Base-by-base conservation (phyloP, 2,329 filamentous ascomycete species). In the Incumbomyces delicatus region DNA sequence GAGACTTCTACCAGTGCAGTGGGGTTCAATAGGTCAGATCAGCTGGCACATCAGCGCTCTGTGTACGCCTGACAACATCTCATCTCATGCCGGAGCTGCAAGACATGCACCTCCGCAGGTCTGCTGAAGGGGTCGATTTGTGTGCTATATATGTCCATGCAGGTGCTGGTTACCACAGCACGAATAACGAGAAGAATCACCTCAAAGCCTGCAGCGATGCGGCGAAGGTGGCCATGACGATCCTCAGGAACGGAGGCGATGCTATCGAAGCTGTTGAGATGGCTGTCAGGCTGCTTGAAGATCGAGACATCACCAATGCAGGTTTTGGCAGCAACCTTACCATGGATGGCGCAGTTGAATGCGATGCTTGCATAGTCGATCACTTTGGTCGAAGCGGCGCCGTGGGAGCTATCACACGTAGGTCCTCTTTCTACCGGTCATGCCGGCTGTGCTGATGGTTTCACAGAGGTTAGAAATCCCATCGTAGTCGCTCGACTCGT, bases 321-420 rank as follows among this genome's bases (percentile, higher is more conserved):
- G 92, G 92, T 0, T 96, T 85, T 62, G 92, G 94, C 39, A 98
- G 92, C 66, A 98, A 98, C 59, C 71, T 98, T 18, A 83, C 87
- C 37, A 85, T 94, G 52, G 84, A 95, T 56, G 92, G 92, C 1
- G 78, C 81, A 1, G 92, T 96, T 11, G 92, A 98, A 64, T 94
- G 89, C 57, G 92, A 98, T 70, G 92, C 92, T 46, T 89, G 87
- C 0, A 78, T 98, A 45, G 85, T 98, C 34, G 89, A 98, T 60
- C 85, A 96, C 62, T 71, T 83, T 42, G 92, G 94, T 35, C 81
- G 88, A 53, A 96, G 90, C 63, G 92, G 92, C 55, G 92, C 88
- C 35, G 94, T 87, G 55, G 94, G 92, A 55, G 90, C 92, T 36
- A 87, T 92, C 36, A 78, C 87, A 51, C 85, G 90, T 95, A 71